Evolutionary conservation across 345 rosid species (phyloP).

Genomic region (Gossypium arboreum): DNA sequence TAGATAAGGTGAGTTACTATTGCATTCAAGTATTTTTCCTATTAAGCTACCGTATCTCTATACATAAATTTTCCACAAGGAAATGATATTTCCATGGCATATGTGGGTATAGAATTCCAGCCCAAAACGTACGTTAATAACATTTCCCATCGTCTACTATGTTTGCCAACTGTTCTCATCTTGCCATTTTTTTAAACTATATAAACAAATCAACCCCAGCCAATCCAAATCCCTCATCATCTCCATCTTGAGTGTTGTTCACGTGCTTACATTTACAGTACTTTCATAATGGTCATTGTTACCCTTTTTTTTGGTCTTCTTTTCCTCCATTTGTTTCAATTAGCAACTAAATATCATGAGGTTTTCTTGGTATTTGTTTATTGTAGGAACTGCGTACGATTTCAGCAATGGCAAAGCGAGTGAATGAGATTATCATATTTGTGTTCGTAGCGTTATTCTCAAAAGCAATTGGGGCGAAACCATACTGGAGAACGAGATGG

Average conservation of each 20-base stretch:
- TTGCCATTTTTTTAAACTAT: background rate
- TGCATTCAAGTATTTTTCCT: too few species aligned
- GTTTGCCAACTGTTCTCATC: background rate
- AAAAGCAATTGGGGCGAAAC: background rate
- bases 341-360: background rate
- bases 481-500: background rate
- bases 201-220: background rate
- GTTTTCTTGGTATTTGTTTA: background rate
- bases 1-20: too few species aligned
- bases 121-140: background rate
- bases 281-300: background rate
- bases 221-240: background rate
- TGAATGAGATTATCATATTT: conserved; percentile 25
- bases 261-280: conserved; percentile 7
- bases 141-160: background rate
- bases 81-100: background rate
- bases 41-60: background rate
- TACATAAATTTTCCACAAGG: background rate
- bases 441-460: conserved; percentile 32
- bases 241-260: background rate
- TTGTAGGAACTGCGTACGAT: background rate
- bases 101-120: background rate
- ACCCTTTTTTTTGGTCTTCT: too few species aligned
- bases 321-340: background rate
- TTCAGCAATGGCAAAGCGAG: conserved; percentile 22